Conservation (phyloP, 2,329 filamentous ascomycete genomes). For the Zymoseptoria tritici region DNA sequence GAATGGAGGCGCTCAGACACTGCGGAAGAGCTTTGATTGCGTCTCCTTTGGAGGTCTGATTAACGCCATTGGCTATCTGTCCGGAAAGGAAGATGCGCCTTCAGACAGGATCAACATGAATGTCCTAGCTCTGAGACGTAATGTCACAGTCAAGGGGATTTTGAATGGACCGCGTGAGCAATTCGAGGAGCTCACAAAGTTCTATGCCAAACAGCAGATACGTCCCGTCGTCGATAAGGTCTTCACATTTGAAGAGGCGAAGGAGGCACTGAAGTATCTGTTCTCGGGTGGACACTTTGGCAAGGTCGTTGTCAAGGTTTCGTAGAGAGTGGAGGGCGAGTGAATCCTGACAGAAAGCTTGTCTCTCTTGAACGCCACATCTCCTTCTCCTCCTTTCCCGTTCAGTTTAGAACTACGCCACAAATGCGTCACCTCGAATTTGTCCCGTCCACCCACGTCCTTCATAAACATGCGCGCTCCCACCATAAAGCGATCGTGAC, state of each 20-base stretch:
- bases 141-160: slow-evolving; percentile 51
- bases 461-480: neutral
- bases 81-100: slow-evolving; percentile 48
- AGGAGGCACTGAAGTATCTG: slow-evolving; percentile 31
- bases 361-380: no score
- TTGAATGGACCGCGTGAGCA: slow-evolving; percentile 52
- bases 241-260: slow-evolving; percentile 32
- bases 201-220: slow-evolving; percentile 37
- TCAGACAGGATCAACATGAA: slow-evolving; percentile 54
- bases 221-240: slow-evolving; percentile 35
- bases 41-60: slow-evolving; percentile 37
- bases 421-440: neutral
- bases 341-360: no score
- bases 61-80: slow-evolving; percentile 37
- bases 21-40: slow-evolving; percentile 40
- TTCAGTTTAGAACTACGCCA: neutral
- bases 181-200: slow-evolving; percentile 38
- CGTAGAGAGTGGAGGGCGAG: no score
- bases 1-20: slow-evolving; percentile 44
- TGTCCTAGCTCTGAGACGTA: slow-evolving; percentile 45
- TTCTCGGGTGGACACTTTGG: slow-evolving; percentile 34
- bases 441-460: neutral
- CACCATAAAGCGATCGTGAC: neutral
- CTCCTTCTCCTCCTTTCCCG: neutral
- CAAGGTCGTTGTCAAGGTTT: slow-evolving; percentile 27